Conservation (phyloP, 2,329 filamentous ascomycete species). For the Fusarium newnesense region DNA sequence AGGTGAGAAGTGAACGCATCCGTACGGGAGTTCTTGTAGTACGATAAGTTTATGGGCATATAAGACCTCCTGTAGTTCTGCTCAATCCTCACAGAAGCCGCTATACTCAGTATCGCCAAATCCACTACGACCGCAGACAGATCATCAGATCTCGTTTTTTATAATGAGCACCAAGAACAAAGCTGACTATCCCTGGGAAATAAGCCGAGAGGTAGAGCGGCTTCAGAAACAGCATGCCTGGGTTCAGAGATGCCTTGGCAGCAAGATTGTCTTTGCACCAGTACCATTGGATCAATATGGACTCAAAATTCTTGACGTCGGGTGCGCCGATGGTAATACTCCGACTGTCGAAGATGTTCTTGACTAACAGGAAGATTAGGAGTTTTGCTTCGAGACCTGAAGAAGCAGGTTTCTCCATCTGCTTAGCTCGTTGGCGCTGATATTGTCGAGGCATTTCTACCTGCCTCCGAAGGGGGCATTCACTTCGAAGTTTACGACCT, state of each 20-base stretch:
- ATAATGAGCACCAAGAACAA: background rate
- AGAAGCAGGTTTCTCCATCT: constrained; percentile 16
- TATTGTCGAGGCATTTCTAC: constrained; percentile 9
- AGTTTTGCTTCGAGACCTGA: constrained; percentile 11
- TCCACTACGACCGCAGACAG: background rate
- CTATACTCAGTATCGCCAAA: background rate
- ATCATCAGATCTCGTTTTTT: rapidly evolving
- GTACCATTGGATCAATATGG: background rate
- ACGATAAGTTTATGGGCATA: background rate
- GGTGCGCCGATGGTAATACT: constrained; percentile 18
- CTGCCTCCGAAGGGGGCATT: background rate
- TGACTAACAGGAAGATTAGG: background rate
- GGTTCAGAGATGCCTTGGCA: constrained; percentile 16
- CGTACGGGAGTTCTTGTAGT: too few relatives aligned
- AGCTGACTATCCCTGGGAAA: constrained; percentile 7
- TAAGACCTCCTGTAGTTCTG: background rate
- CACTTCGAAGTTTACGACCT: constrained; percentile 9
- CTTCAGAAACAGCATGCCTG: constrained; percentile 22
- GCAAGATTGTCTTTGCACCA: constrained; percentile 12
- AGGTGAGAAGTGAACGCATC: rapidly evolving
- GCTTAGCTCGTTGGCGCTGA: constrained; percentile 26
- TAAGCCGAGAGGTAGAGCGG: constrained; percentile 11
- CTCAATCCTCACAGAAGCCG: background rate
- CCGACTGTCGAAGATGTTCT: rapidly evolving
- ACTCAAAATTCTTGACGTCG: constrained; percentile 13